These are phyloP conservation scores for Backusella parvicylindrica DNA, from an alignment of 192 early-diverging fungal species.

Conservation along the genomic window DNA sequence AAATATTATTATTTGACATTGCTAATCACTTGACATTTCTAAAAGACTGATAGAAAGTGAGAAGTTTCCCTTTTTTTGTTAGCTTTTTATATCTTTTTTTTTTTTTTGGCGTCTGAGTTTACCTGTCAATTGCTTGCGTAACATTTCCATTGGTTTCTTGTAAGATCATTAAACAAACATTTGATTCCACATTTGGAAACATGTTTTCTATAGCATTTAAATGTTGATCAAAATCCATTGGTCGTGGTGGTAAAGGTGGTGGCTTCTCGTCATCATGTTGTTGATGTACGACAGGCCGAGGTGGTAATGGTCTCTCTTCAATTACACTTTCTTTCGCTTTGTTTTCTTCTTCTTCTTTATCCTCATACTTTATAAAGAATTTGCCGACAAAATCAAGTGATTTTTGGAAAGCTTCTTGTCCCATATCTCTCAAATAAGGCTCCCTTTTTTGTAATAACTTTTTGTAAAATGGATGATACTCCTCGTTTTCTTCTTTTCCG, in stretches of 20 bases:
- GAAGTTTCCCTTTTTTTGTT: too few relatives aligned
- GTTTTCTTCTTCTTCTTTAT: neutral
- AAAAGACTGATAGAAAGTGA: neutral
- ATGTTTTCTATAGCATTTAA: constrained; percentile 58
- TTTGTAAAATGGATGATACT: constrained; percentile 28
- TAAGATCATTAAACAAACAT: constrained; percentile 68
- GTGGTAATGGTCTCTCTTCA: neutral
- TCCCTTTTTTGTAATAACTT: constrained; percentile 24
- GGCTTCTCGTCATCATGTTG: neutral
- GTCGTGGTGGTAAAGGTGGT: neutral
- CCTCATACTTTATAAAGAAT: neutral
- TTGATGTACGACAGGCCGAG: neutral
- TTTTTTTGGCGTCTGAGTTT: neutral
- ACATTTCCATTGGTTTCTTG: constrained; percentile 62
- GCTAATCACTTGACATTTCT: constrained; percentile 2
- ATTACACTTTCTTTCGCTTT: neutral
- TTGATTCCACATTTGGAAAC: constrained; percentile 71
- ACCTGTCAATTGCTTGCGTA: constrained; percentile 43
- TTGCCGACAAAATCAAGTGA: constrained; percentile 1
- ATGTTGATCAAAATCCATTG: constrained; percentile 41
- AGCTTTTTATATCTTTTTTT: neutral
- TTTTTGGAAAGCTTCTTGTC: constrained; percentile 30
- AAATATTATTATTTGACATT: neutral
- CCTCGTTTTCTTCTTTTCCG: neutral
- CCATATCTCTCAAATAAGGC: constrained; percentile 38